Evolutionary conservation across 441 rosid species (phyloP), one percentile per base, ranked within the genome.

Genomic region (Pelargonium citronellum): DNA sequence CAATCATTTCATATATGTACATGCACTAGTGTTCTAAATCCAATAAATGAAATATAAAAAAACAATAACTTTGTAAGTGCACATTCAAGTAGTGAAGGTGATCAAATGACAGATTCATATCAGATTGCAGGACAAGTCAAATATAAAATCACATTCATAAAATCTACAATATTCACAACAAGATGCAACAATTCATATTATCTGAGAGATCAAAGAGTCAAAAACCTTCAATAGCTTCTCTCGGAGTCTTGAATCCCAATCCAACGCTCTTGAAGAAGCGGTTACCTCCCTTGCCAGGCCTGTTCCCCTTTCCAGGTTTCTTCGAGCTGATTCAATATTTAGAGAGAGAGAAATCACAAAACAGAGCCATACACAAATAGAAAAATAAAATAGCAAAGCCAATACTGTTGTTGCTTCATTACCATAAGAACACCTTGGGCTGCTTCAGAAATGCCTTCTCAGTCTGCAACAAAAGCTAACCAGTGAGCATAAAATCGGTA

Each of bases 201-300:
- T 3, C 37, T 15, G 60, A 15, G 60, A 53, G 20, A 53, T 15
- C 1, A 20, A 22, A 47, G 12, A 0, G 20, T 15, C 1, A 0
- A 16, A 61, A 22, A 69, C 77, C 73, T 74, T 74, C 77, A 65
- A 15, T 17, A n/a, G 77, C 73, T 37, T 74, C 97, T 74, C 73
- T 69, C 2, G 73, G 73, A 13, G 73, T 69, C 69, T 69, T 74
- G 69, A 74, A 74, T 47, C 77, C 73, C 66, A 74, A 69, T 5
- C 77, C 77, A 57, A 74, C 63, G 4, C 60, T 74, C 67, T 74
- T 74, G 20, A 9, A 65, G 68, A 68, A 53, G 20, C 77, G 76
- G 71, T 90, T 92, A 49, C 95, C 95, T 6, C 91, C 96, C 79
- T 90, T 92, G 0, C 95, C 97, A 16, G 95, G 95, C 74, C 92